Evolutionary conservation across 805 yeast genomes (phyloP), one percentile per base, ranked within the genome.

Genomic region (Wickerhamiella parazyma): DNA sequence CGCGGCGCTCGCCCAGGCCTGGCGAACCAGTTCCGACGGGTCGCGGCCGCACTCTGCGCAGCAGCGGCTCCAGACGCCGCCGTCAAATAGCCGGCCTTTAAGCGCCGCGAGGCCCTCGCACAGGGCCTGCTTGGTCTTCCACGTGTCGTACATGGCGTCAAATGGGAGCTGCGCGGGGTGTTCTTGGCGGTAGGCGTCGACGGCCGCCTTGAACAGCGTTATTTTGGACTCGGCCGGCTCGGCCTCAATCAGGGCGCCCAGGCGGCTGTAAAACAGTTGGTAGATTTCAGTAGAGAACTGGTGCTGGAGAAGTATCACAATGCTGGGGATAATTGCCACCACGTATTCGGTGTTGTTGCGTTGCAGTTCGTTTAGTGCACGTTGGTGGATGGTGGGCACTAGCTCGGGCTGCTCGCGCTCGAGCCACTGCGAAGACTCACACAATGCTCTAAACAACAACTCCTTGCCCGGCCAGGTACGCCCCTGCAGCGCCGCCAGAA

Each of bases 401-500:
- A n/a, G n/a, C 26, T 24, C 26, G 11, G 26, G 11, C 11, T 5
- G 26, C 11, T n/a, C 14, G 8, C 3, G 8, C 14, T n/a, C 31
- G 16, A 4, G 10, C 31, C 31, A 28, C 6, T 16, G 31, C 31
- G 78, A 55, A 25, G 81, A 66, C 1, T 73, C 61, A 0, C 82
- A 80, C 43, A 87, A 62, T 0, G 95, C 82, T 29, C 74, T 75
- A 16, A 85, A 64, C 1, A 91, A 70, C 22, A 68, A 60, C 51
- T 86, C 95, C 54, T 89, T 89, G 5, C 96, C 97, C 12, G 70
- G 69, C 91, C 95, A 89, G 8, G 89, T 72, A 47, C 93, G 73
- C 1, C 95, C 95, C 44, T 69, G 66, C 44, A 77, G 68, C 0
- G 93, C 75, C 22, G 68, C 69, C 14, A 81, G 56, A 37, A 84